Evolutionary conservation across 148 eudicot genomes (phyloP).

Genomic region (Arbutus unedo): DNA sequence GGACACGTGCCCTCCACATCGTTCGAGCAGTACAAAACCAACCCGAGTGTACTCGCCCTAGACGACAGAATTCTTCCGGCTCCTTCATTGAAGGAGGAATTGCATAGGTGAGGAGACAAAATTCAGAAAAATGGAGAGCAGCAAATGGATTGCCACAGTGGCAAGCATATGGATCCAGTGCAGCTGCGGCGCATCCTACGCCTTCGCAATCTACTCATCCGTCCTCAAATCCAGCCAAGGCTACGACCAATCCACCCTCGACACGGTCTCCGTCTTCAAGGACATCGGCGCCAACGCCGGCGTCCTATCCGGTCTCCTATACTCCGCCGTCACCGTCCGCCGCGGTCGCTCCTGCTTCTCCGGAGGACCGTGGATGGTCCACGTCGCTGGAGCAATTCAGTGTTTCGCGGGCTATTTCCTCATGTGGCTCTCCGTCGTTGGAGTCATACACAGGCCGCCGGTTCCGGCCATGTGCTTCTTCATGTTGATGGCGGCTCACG

Average conservation of each 20-base stretch:
- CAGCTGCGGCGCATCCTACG: constrained; percentile 71
- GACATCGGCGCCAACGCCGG: constrained; percentile 96
- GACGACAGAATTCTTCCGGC: no score
- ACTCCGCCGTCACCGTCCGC: constrained; percentile 38
- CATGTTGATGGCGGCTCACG: constrained; percentile 76
- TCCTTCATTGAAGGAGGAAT: not conserved
- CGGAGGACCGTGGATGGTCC: constrained; percentile 63
- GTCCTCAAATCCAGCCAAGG: constrained; percentile 59
- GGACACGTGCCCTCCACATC: no score
- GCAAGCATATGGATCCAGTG: constrained; percentile 91
- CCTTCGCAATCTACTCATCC: constrained; percentile 81
- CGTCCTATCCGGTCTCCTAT: constrained; percentile 73
- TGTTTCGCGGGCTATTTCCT: constrained; percentile 75
- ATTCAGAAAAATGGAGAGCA: constrained; percentile 24
- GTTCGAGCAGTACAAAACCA: no score
- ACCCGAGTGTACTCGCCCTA: no score
- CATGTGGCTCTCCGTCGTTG: constrained; percentile 75
- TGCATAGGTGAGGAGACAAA: not conserved
- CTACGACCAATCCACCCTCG: constrained; percentile 71
- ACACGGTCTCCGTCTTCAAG: constrained; percentile 87
- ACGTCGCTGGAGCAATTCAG: constrained; percentile 55
- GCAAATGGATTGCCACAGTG: constrained; percentile 63
- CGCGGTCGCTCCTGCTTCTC: not conserved
- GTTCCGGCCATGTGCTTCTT: constrained; percentile 60
- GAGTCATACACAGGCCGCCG: constrained; percentile 42